Evolutionary conservation across 2,329 filamentous ascomycete genomes (phyloP).

Genomic region (Trichoderma sp.): DNA sequence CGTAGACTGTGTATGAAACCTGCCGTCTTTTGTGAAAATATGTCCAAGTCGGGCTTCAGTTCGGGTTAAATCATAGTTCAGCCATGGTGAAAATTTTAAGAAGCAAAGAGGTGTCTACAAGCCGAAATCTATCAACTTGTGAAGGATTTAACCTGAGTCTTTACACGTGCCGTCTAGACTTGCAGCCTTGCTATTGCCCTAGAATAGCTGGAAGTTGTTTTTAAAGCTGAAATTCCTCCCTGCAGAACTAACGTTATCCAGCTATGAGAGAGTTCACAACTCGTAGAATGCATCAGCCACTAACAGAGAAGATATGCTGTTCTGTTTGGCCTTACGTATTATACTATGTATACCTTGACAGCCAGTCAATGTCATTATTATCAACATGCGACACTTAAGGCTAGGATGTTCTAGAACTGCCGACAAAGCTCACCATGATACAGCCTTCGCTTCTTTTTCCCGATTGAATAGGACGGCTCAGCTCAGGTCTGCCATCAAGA

Average conservation of each 20-base stretch:
- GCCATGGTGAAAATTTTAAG: neutral
- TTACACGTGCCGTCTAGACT: neutral
- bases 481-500: neutral
- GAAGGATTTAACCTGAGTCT: neutral
- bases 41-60: neutral
- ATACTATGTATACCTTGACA: neutral
- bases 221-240: neutral
- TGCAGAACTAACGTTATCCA: neutral
- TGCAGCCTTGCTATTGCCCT: neutral
- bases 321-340: too few relatives aligned
- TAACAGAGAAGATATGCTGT: neutral
- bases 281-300: neutral
- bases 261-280: neutral
- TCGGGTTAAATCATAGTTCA: neutral
- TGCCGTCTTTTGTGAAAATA: neutral
- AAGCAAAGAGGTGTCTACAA: neutral
- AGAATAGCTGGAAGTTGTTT: neutral
- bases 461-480: neutral
- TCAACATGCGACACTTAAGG: neutral
- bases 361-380: neutral
- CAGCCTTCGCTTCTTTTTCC: neutral
- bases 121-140: neutral
- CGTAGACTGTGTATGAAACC: neutral
- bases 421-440: neutral
- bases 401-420: neutral